Conservation (phyloP, 106 monocot species). For the Agapanthus africanus region DNA sequence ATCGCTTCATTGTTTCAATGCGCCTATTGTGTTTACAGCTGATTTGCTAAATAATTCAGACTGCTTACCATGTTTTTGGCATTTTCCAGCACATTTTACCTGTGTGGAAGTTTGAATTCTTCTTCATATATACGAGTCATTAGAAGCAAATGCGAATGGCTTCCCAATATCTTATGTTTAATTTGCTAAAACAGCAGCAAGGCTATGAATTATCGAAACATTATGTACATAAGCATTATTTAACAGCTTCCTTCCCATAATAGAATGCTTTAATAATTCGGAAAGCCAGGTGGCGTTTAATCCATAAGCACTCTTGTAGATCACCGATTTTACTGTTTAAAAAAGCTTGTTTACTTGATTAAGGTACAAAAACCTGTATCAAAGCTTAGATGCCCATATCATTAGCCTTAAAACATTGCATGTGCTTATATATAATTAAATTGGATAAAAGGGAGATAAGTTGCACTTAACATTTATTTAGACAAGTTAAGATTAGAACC, state of each 20-base stretch:
- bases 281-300: background rate
- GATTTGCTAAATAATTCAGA: background rate
- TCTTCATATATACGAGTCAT: background rate
- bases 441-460: conserved; percentile 11
- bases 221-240: background rate
- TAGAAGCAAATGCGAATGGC: background rate
- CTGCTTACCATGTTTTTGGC: conserved; percentile 6
- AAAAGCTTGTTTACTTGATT: conserved; percentile 16
- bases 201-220: no score
- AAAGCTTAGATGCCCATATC: conserved; percentile 9
- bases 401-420: conserved; percentile 4
- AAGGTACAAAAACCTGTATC: conserved; percentile 14
- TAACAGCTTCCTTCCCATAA: background rate
- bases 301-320: background rate
- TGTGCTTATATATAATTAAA: no score
- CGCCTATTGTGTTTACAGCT: background rate
- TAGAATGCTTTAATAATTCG: background rate
- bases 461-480: conserved; percentile 12
- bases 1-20: background rate
- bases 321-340: background rate
- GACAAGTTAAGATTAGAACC: conserved; percentile 32
- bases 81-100: conserved; percentile 1
- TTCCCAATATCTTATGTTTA: background rate
- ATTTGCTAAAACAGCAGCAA: background rate
- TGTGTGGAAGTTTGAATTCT: background rate